Evolutionary conservation across 805 yeast genomes (phyloP), one percentile per base, ranked within the genome.

Genomic region (Kregervanrija delftensis): DNA sequence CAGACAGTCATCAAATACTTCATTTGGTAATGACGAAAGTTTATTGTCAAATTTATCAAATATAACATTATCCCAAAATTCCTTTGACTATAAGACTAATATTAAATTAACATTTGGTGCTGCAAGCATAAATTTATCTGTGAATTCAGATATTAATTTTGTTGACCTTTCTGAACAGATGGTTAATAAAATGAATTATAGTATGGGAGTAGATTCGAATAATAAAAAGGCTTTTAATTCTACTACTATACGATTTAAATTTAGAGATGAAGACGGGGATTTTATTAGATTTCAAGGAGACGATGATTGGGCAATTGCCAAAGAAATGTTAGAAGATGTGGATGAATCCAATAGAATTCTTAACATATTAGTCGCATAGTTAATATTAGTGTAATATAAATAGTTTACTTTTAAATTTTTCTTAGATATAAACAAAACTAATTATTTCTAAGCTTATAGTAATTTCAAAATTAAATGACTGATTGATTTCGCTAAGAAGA

Each of bases 261-360:
- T 88, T 60, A 80, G 79, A 59, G 99, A 93, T 63, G 99, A 93
- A 64, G 99, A 93, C 60, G 96, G 95, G 13, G 99, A 93, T 61
- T 83, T 77, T 60, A 95, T 93, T 37, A 80, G 85, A 40, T 78
- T 91, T 64, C 85, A 81, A 52, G 78, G 88, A 31, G 84, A 83
- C 49, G 97, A 91, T 42, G 98, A 91, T 60, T 85, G 96, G 86
- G 66, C 63, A 30, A 79, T 90, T 60, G 97, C 96, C 2, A 74
- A 83, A 45, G 96, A 87, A 50, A 74, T 77, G 79, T 60, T 77
- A 35, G 68, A 63, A 39, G 80, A 77, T 48, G 64, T 68, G 28
- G 65, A 73, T 37, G 80, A 74, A 42, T 74, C 72, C 46, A 71
- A 56, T 14, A 53, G 61, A 40, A 61, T 64, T 16, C 47, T 63